Base-by-base conservation (phyloP, 306 rosid species). In the Abrus pulchellus region DNA sequence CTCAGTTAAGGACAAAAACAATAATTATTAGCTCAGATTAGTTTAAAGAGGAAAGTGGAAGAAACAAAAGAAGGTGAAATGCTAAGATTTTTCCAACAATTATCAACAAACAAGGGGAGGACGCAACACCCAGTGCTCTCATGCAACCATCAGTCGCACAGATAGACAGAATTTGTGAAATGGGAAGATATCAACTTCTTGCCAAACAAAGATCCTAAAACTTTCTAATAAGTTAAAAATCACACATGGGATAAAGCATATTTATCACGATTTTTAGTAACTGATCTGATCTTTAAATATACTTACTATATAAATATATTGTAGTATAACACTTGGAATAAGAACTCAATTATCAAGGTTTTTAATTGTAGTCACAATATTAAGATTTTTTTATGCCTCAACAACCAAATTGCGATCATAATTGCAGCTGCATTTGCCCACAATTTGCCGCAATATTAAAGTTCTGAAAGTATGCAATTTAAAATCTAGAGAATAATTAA, bases 21-120 rank as follows among this genome's bases (percentile, higher is more conserved):
- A 69, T 1, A 29, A 13, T 13, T 7, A n/a, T 6, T 14, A 68
- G 9, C 34, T 8, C 32, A n/a, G 3, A 9, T 9, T 36, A 53
- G 28, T 36, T 65, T 29, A 48, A 45, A 14, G 9, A 30, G 44
- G 28, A 74, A 64, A 54, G 76, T 13, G 44, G 36, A 65, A 77
- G 64, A 69, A 70, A 11, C 40, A 36, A 3, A 36, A 28, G 29
- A 72, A 63, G 71, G 48, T 41, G 29, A 14, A 68, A 76, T 77
- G 57, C 48, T 11, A 36, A 36, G 40, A 36, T 36, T 36, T 36
- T 36, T 36, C 40, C 20, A 20, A 20, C 20, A 20, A 36, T 4
- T 36, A 2, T 36, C 40, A 36, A 36, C 3, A 36, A 20, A 20
- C 20, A 20, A 20, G 20, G 40, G 40, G 40, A 2, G 40, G 4